Evolutionary conservation across 2,329 filamentous ascomycete genomes (phyloP), one percentile per base, ranked within the genome.

Genomic region (Camillea tinctor): DNA sequence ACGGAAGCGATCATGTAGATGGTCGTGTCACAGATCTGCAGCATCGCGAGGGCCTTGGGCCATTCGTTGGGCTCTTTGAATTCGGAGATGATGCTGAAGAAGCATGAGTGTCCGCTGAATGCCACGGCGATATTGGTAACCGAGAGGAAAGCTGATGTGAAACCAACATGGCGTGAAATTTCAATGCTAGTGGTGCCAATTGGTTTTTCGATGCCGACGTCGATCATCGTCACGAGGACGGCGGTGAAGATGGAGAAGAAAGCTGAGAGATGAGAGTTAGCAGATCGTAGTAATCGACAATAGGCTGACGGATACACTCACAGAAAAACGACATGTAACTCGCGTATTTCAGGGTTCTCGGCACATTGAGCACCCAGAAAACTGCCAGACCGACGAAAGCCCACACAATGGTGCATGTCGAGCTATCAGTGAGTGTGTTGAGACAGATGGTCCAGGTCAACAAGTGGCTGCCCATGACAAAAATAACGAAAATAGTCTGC

Each of bases 381-480:
- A 90, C 60, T 4, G 81, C 68, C 62, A 87, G 68, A 0, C 86
- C 87, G 1, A 87, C 76, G n/a, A 87, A 76, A 3, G 81, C 84
- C 75, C 86, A 90, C 1, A 86, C 77, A 59, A 90, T 84, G 3
- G 86, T 87, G 73, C 88, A 91, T 0, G 82, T 80, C 0, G 80
- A 81, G 66, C 86, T 82, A 44, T 79, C 72, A 1, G 86, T 87
- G 53, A 90, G 75, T 1, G 81, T 84, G 69, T 90, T 90, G 73
- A 90, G 78, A 69, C 86, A 87, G 63, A 90, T 86, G 30, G 81
- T 83, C 75, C 88, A 90, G 0, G 86, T 88, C 56, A 90, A 76
- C n/a, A 91, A 74, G 69, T 91, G 89, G 59, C 85, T 87, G 4
- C 82, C 86, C 82, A 89, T 88, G 71, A 89, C 82, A 71, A 90